phyloP scores from a whole-genome alignment of 176 grass and related monocot genomes.

The Ananas comosus region DNA sequence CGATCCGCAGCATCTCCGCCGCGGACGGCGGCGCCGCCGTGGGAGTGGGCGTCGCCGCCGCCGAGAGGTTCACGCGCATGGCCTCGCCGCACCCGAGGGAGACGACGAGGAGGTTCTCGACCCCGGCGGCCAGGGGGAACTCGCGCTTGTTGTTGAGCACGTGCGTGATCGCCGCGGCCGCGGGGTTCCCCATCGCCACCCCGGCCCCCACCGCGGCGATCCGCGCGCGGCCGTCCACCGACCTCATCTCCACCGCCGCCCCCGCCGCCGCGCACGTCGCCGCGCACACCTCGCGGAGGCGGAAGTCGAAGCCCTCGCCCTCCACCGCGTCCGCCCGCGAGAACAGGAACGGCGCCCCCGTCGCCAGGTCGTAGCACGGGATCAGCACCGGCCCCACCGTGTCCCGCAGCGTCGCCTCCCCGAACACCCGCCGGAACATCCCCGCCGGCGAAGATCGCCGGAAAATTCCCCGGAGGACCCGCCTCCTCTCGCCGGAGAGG shows the following conservation, averaged over 20 bases:
- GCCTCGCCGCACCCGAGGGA: conserved; percentile 41
- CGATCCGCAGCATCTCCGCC: conserved; percentile 29
- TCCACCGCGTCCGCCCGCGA: conserved; percentile 80
- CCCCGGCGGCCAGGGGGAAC: conserved; percentile 52
- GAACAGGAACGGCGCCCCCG: conserved; percentile 69
- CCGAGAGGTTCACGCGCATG: not conserved
- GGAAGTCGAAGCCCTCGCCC: conserved; percentile 62
- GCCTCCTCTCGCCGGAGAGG: conserved; percentile 13
- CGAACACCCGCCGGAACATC: conserved; percentile 28
- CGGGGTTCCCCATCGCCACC: conserved; percentile 69
- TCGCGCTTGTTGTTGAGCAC: conserved; percentile 94
- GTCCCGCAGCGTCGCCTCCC: conserved; percentile 62
- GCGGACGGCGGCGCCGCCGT: conserved; percentile 3
- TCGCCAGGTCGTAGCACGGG: conserved; percentile 79
- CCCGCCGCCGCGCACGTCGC: conserved; percentile 54
- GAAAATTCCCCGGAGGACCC: conserved; percentile 35
- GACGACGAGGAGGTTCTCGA: conserved; percentile 73
- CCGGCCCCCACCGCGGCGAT: conserved; percentile 66
- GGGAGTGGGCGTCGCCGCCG: not conserved
- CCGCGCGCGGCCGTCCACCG: conserved; percentile 48
- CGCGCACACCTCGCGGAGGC: conserved; percentile 63
- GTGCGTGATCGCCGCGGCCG: conserved; percentile 92
- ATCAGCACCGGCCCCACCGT: conserved; percentile 64
- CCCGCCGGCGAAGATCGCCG: conserved; percentile 1
- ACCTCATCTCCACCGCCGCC: conserved; percentile 39